Evolutionary conservation across 345 rosid genomes (phyloP).

Genomic region (Syzygium jambos): DNA sequence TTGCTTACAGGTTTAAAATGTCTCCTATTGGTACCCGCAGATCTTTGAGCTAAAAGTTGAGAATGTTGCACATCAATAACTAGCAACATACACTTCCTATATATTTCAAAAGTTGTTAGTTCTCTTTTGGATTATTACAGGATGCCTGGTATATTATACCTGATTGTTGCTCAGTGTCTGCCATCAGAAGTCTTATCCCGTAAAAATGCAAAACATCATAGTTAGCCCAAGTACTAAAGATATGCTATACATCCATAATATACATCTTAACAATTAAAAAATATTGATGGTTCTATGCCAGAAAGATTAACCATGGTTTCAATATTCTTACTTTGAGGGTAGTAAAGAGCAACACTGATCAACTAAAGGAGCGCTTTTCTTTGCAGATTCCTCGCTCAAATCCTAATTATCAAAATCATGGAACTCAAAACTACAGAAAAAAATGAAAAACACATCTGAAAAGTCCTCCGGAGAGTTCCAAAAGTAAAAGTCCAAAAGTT

Average conservation of each 20-base stretch:
- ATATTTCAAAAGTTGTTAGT: background rate
- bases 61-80: background rate
- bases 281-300: background rate
- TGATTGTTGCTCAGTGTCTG: background rate
- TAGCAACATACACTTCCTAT: background rate
- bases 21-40: background rate
- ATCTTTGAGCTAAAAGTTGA: background rate
- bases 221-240: background rate
- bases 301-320: background rate
- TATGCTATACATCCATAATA: background rate
- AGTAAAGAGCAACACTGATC: background rate
- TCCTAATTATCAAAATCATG: background rate
- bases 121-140: background rate
- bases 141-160: background rate
- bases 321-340: background rate
- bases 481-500: background rate
- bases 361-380: background rate
- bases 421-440: background rate
- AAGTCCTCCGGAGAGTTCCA: background rate
- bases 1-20: background rate
- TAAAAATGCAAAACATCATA: background rate
- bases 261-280: background rate
- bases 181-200: background rate
- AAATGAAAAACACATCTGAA: background rate
- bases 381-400: background rate